Base-by-base conservation (phyloP, 305 asterid species). In the Fraxinus xanthoxyloides region DNA sequence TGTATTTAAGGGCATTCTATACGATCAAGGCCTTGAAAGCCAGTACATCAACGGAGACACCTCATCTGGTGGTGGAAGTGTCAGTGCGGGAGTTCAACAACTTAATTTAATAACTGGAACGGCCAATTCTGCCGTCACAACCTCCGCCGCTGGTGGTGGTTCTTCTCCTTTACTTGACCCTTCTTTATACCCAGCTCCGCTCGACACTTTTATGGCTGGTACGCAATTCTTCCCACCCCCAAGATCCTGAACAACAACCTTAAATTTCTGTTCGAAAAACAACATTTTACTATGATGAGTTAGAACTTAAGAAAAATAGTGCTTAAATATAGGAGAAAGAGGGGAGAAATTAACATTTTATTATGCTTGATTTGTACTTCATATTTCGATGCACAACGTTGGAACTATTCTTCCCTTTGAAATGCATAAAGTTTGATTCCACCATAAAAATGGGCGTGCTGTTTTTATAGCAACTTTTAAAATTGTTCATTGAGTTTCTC, bases 1-100 rank as follows among this genome's bases (percentile, higher is more conserved):
- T 56, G 92, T 95, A 0, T 95, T 95, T 86, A 95, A 94, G 31
- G 99, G 99, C n/a, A 89, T 94, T 40, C 88, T 95, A 2, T 94
- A 92, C 80, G 97, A 95, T 89, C 97, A 94, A 86, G 99, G 99
- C 79, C 84, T 86, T 0, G 97, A 93, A 21, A 83, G 69, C 21
- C 94, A 90, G 85, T 89, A 91, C 84, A 82, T 88, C 76, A 83
- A 90, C 21, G 89, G 86, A 43, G 90, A 87, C 43, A 87, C 87
- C 46, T 89, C 93, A 0, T 92, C 98, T 17, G 93, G 93, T 9
- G 97, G 97, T 36, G 93, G 96, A 9, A 92, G 94, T 75, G 93
- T 88, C 54, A 89, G 88, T 84, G 94, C 92, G 1, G 91, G 89
- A 0, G 83, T 83, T 51, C 94, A 86, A 36, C 95, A 88, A 73